Evolutionary conservation across 768 basidiomycete species (phyloP).

Genomic region (Leccinum aurantiacum): DNA sequence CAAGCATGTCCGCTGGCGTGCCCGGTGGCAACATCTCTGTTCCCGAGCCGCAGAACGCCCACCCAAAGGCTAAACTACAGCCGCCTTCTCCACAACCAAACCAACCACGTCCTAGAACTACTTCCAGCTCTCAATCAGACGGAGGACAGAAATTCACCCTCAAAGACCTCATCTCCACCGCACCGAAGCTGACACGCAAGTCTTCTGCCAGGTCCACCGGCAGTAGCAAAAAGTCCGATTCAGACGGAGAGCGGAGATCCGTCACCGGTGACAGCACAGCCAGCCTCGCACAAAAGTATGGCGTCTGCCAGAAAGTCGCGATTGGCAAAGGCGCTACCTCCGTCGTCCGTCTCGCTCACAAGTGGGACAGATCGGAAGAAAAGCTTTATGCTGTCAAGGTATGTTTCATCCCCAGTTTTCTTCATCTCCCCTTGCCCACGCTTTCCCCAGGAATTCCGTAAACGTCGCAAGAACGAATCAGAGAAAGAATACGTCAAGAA

Average conservation of each 20-base stretch:
- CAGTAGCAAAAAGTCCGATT: constrained; percentile 68
- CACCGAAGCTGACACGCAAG: constrained; percentile 73
- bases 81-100: constrained; percentile 21
- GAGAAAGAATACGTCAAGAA: constrained; percentile 99
- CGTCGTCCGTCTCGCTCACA: constrained; percentile 94
- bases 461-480: constrained; percentile 95
- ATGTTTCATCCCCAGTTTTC: background rate
- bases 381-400: constrained; percentile 99
- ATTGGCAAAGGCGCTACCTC: constrained; percentile 99
- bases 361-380: constrained; percentile 96
- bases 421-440: background rate
- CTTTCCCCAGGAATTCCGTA: constrained; percentile 86
- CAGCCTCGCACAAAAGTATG: constrained; percentile 85
- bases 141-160: constrained; percentile 76
- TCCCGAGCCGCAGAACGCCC: constrained; percentile 32
- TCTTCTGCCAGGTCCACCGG: constrained; percentile 69
- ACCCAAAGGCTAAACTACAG: constrained; percentile 21
- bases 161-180: constrained; percentile 71
- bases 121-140: constrained; percentile 54
- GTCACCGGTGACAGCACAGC: constrained; percentile 52
- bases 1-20: constrained; percentile 37
- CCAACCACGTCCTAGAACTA: constrained; percentile 34
- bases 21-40: constrained; percentile 32
- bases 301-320: constrained; percentile 93
- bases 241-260: constrained; percentile 49